phyloP scores from a whole-genome alignment of 257 asterid genomes.

The Solanum megistacrolobum region DNA sequence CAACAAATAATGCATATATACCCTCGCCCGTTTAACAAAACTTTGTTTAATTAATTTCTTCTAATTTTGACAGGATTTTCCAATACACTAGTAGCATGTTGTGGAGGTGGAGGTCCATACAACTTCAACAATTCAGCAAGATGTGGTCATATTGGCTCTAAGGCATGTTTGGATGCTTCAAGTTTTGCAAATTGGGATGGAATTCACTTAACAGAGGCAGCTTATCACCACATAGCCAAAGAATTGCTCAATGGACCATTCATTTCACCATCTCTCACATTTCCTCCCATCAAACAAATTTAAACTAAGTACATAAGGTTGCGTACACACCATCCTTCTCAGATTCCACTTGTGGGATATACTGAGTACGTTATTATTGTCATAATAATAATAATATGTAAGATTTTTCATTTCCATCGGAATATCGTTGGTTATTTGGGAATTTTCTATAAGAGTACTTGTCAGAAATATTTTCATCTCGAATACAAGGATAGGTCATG shows the following conservation, averaged over 20 bases:
- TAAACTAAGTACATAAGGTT: background rate
- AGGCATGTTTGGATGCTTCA: constrained; percentile 39
- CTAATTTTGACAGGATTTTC: constrained; percentile 36
- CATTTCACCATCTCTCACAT: constrained; percentile 36
- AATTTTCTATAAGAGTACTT: background rate
- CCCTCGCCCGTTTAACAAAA: background rate
- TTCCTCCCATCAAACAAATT: constrained; percentile 23
- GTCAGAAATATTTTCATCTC: background rate
- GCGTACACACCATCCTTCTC: background rate
- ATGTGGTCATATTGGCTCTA: constrained; percentile 68
- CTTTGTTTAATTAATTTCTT: background rate
- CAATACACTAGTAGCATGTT: constrained; percentile 39
- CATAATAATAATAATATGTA: background rate
- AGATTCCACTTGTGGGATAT: background rate
- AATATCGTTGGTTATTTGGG: background rate
- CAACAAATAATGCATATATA: background rate
- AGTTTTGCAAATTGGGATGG: constrained; percentile 61
- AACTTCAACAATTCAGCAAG: constrained; percentile 66
- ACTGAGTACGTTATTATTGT: too few relatives aligned
- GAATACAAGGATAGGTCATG: too few relatives aligned
- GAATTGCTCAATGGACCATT: constrained; percentile 45
- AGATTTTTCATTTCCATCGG: background rate
- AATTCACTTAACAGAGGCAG: constrained; percentile 60
- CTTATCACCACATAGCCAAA: constrained; percentile 44
- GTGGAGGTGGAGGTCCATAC: constrained; percentile 88